Evolutionary conservation across 23 red algal genomes (phyloP), one percentile per base, ranked within the genome.

Genomic region (Gracilaria domingensis): DNA sequence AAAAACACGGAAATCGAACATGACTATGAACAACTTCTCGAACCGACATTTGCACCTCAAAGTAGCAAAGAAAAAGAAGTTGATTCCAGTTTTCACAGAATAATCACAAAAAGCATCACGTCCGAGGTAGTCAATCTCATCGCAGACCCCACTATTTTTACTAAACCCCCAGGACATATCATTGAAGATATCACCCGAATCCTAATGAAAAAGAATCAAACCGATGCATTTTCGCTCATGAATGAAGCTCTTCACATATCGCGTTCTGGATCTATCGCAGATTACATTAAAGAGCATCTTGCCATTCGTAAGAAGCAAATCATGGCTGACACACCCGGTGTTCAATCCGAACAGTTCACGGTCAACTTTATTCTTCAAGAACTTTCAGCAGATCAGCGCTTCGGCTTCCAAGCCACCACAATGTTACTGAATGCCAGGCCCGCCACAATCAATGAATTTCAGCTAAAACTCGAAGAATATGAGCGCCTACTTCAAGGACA

Each of bases 21-120:
- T 33, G 75, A 79, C 13, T 79, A 55, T 12, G 26, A 79, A 51
- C 7, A 8, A 8, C 17, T 79, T 4, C 42, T 79, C n/a, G 16
- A 23, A 2, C 16, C 4, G 1, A 3, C 17, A 79, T 79, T 79
- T 53, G 1, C 11, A 51, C 8, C 50, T 12, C 35, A 34, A 21
- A 51, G 39, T 12, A 3, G 4, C 23, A 21, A 55, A n/a, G 4
- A 79, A 34, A 4, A 53, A 2, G 53, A 79, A 57, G 75, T 39
- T 30, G 28, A 14, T 39, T 34, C 75, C 17, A 79, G 75, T 57
- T 2, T 25, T 29, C 36, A 39, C 7, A 37, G 75, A 3, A 79
- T 53, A 11, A 79, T 79, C 44, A 79, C 25, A 71, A 71, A 71
- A 71, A 71, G 66, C 66, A 71, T 71, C n/a, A 71, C 66, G 13